phyloP scores from a whole-genome alignment of 129 eudicot species.

The Centaurea solstitialis region DNA sequence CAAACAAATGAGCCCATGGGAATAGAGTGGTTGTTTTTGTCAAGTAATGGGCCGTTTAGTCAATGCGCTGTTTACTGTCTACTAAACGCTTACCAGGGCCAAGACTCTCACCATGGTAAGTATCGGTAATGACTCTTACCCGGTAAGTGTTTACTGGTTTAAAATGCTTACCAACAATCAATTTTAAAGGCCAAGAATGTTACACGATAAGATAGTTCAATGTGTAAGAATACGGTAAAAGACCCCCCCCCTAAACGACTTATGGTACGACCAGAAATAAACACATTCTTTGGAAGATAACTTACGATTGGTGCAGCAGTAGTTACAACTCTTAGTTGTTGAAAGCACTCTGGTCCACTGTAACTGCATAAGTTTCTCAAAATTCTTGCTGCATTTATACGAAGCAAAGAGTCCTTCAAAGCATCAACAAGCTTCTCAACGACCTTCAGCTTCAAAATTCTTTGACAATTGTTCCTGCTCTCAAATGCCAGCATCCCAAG shows the following conservation, averaged over 20 bases:
- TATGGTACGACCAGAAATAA: background rate
- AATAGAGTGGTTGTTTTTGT: no score
- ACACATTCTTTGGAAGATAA: constrained; percentile 7
- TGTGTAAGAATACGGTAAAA: no score
- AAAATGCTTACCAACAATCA: no score
- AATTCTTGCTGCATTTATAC: constrained; percentile 64
- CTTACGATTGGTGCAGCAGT: constrained; percentile 74
- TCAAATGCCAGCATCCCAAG: constrained; percentile 77
- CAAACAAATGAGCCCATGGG: no score
- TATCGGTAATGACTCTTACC: no score
- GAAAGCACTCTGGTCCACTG: constrained; percentile 59
- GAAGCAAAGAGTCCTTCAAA: constrained; percentile 55
- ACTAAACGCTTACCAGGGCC: no score
- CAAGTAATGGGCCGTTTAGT: no score
- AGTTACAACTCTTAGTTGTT: constrained; percentile 45
- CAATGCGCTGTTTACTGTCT: no score
- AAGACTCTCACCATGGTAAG: no score
- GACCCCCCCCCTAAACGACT: background rate
- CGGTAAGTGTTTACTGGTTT: no score
- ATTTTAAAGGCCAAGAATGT: no score
- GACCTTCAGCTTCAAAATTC: constrained; percentile 47
- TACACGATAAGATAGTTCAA: no score
- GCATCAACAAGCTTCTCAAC: constrained; percentile 57
- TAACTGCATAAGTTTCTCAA: constrained; percentile 69
- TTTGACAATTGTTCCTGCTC: constrained; percentile 53